phyloP scores from a whole-genome alignment of 306 rosid genomes.

The Vachellia collinsii region DNA sequence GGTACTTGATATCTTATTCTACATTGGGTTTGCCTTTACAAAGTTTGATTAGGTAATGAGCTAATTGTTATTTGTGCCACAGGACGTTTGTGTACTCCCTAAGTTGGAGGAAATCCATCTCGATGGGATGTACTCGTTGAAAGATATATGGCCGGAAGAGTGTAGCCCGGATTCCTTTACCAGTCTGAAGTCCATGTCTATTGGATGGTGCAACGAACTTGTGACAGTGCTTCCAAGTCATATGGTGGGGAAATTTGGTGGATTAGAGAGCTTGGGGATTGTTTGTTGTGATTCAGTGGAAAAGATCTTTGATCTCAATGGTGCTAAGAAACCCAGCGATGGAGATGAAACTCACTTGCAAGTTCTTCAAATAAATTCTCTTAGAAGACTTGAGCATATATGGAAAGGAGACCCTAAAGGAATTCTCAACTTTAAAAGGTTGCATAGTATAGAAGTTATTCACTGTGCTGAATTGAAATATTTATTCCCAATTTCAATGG shows the following conservation, averaged over 20 bases:
- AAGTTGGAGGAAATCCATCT: conserved; percentile 30
- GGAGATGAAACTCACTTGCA: not conserved
- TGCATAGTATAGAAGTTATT: not conserved
- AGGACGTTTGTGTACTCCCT: not conserved
- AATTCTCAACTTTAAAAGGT: not conserved
- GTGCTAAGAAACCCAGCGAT: too few relatives aligned
- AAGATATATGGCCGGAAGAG: conserved; percentile 4
- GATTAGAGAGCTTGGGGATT: not conserved
- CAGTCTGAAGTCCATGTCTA: not conserved
- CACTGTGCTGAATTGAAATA: not conserved
- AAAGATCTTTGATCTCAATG: conserved; percentile 3
- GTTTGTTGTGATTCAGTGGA: not conserved
- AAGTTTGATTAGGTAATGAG: too few relatives aligned
- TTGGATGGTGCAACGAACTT: conserved; percentile 15
- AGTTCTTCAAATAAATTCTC: not conserved
- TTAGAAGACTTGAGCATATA: not conserved
- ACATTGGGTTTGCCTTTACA: too few relatives aligned
- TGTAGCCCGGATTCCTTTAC: not conserved
- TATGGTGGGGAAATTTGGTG: not conserved
- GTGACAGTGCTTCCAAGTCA: not conserved
- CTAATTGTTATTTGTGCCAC: too few relatives aligned
- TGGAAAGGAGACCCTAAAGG: conserved; percentile 22
- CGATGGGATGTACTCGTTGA: conserved; percentile 2
- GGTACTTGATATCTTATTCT: not conserved
- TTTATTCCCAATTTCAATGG: conserved; percentile 29